Evolutionary conservation across 352 stramenopile genomes (phyloP).

Genomic region (Halophytophthora batemanensis): DNA sequence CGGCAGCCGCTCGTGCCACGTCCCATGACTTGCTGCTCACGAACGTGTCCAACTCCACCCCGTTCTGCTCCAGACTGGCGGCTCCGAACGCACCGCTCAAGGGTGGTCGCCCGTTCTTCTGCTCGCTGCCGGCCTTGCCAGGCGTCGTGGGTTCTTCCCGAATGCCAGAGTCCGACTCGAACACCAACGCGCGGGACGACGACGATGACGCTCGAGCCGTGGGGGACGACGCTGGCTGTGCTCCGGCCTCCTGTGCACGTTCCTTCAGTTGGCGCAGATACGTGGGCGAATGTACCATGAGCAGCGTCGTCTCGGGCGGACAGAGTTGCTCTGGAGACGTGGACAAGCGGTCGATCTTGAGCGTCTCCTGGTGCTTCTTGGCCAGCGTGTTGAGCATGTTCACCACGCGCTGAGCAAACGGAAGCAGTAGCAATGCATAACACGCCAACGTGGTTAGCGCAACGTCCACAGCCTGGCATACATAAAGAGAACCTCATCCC

Average conservation of each 20-base stretch:
- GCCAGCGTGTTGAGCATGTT: constrained; percentile 59
- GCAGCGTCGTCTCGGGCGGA: constrained; percentile 65
- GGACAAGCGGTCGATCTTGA: constrained; percentile 69
- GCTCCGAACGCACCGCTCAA: constrained; percentile 73
- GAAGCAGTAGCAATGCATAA: constrained; percentile 1
- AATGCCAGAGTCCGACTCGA: constrained; percentile 75
- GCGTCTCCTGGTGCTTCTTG: constrained; percentile 58
- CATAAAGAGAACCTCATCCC: neutral
- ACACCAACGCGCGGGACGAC: constrained; percentile 54
- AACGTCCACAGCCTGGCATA: neutral
- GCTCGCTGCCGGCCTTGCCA: constrained; percentile 22
- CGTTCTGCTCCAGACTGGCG: constrained; percentile 59
- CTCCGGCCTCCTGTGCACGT: constrained; percentile 50
- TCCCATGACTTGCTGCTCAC: constrained; percentile 86
- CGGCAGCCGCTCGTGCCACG: constrained; percentile 71
- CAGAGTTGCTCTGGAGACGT: constrained; percentile 71
- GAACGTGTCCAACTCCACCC: constrained; percentile 78
- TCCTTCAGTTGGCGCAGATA: constrained; percentile 78
- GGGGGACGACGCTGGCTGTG: constrained; percentile 31
- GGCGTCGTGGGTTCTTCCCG: constrained; percentile 27
- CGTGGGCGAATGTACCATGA: constrained; percentile 81
- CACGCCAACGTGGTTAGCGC: neutral
- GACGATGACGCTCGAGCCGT: constrained; percentile 25
- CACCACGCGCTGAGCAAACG: constrained; percentile 50
- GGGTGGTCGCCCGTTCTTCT: constrained; percentile 33